Percentiles rank a stretch among this genome's conserved stretches.
These are phyloP conservation scores for Eutrema heterophyllum DNA, from an alignment of 345 rosid species.

Conservation along the genomic window DNA sequence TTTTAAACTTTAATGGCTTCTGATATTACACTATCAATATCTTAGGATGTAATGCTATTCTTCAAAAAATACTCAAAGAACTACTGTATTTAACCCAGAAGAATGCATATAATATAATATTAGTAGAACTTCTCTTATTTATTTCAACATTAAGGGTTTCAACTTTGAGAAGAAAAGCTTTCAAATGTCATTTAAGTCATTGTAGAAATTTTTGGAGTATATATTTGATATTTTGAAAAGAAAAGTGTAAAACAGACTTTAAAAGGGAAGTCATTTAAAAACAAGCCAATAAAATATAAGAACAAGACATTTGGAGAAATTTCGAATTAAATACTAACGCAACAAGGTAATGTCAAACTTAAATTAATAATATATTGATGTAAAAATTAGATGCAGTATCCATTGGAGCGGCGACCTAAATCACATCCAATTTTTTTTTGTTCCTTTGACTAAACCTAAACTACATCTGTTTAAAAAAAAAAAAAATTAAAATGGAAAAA, in stretches of 20 bases:
- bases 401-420: conserved; percentile 14
- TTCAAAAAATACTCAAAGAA: background rate
- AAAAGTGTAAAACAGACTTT: background rate
- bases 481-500: background rate
- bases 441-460: conserved; percentile 14
- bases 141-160: background rate
- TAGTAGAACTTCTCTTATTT: background rate
- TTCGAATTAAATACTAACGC: background rate
- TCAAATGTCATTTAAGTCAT: background rate
- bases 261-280: background rate
- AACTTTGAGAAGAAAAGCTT: background rate
- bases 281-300: background rate
- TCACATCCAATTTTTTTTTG: background rate
- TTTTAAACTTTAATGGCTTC: background rate
- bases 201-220: background rate
- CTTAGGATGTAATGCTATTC: background rate
- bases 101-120: background rate
- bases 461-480: background rate
- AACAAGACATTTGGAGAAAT: background rate
- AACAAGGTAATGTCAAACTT: background rate
- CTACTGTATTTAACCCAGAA: background rate
- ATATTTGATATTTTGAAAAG: background rate
- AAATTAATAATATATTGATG: background rate
- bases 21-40: background rate
- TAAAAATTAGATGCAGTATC: background rate